Base-by-base conservation (phyloP, 2,329 filamentous ascomycete genomes). In the Chalaropsis thielavioides region DNA sequence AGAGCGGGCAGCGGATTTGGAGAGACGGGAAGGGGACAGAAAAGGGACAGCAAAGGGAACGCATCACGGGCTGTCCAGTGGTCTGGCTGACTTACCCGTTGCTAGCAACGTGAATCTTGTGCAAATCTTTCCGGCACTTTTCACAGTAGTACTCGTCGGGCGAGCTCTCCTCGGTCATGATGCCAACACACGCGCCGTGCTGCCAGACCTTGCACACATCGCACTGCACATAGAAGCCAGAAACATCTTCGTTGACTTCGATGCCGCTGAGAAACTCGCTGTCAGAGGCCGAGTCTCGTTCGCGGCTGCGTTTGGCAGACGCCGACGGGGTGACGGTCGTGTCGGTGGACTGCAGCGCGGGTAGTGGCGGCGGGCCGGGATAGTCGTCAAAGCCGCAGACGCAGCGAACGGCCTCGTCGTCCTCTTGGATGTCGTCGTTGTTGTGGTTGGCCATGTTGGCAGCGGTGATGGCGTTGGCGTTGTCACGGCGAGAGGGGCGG, bases 131-230 rank as follows among this genome's bases (percentile, higher is more conserved):
- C 69, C 89, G 86, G 76, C 94, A 99, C 74, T 90, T 83, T 77
- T 99, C 94, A 76, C 94, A 99, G 73, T 94, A 99, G 78, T 99
- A 99, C 75, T 97, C 92, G 64, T 97, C 92, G 10, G 94, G 94
- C 69, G 90, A 92, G 74, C 88, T 87, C 70, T 89, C 87, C 75
- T 96, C 92, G 70, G 94, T 94, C 78, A 95, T 91, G 72, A 99
- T 96, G 67, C 94, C 92, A 67, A 99, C 92, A 73, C 94, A 99
- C 67, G 92, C 92, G 71, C 94, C 94, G 74, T 99, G 94, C 75
- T 99, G 94, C 94, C 92, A 99, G 68, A 97, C 94, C 74, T 95
- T 95, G 80, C 94, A 99, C 69, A 89, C 81, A 76, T 97, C 94
- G 81, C 94, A 99, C 78, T 97, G 92, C 69, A 99, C 92, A 76